Base-by-base conservation (phyloP, 805 yeast species). In the Brettanomyces sp. region DNA sequence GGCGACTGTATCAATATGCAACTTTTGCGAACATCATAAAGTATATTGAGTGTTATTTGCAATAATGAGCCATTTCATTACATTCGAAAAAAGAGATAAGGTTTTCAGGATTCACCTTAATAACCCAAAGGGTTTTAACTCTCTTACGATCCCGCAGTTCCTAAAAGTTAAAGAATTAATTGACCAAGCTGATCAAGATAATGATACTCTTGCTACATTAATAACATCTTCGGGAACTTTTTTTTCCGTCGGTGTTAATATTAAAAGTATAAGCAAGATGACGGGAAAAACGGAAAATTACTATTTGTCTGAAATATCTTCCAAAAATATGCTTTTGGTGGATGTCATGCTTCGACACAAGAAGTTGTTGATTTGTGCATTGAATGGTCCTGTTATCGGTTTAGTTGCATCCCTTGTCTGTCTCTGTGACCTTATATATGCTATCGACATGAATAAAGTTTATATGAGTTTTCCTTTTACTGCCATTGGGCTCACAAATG, bases 301-400 rank as follows among this genome's bases (percentile, higher is more conserved):
- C 24, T 60, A 55, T 35, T 50, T 57, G 57, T 65, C 46, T 48
- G 65, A 50, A 59, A 70, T 59, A 51, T 68, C 57, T 56, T 75
- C 88, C 4, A 76, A 88, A 56, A 88, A 88, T 60, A 73, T 80
- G 25, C 80, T 73, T 56, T 64, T 88, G 45, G 80, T 93, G 4
- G 76, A 79, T 51, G 68, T 82, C 36, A 78, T 85, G 59, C 76
- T 77, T 51, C 75, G 79, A 55, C 96, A 88, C 63, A 64, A 72
- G 8, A 88, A 88, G 59, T 69, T 86, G 7, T 65, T 88, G 35
- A 80, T 80, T 25, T 77, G 78, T 39, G 90, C 88, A 3, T 69
- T 88, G 47, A 88, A 88, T 59, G 96, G 96, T 0, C 95, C 96
- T 0, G 95, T 79, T 4, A 74, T 88, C 48, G 96, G 96, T 0